Evolutionary conservation across 2,329 filamentous ascomycete species (phyloP), one percentile per base, ranked within the genome.

Genomic region (Fusarium sp.): DNA sequence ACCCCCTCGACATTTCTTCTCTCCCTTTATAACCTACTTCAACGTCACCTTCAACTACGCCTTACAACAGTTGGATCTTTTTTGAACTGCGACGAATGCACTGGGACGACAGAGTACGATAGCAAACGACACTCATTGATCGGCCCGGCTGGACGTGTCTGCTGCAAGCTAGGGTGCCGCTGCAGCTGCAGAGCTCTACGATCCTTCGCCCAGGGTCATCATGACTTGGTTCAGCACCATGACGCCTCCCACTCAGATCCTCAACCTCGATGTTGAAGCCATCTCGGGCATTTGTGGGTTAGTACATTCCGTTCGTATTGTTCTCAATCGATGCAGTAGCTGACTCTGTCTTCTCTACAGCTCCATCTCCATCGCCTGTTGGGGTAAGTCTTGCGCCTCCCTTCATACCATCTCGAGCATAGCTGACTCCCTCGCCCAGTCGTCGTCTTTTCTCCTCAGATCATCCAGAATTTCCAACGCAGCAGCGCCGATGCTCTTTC

Each of bases 361-460:
- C 38, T 98, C 95, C 10, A 95, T 99, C 76, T 98, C 94, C 54
- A 98, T 99, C 80, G 95, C 95, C 60, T 98, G 95, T 82, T 98
- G 96, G 96, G 83, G 83, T 85, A 75, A 59, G 80, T 79, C 40
- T 20, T 34, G 37, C 61, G 54, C 34, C 47, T 63, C 54, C 59
- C 37, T 29, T 29, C 31, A 40, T 29, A 63, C 29, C 34, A 40
- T 62, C 42, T 62, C 18, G 63, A 64, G 38, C 63, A 50, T 6
- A 35, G 62, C 77, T 78, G 66, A 77, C 66, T 57, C 31, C 47
- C 37, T 45, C 69, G 42, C 34, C 50, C 67, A 85, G 93, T 98
- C 66, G 94, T 98, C 38, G 96, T 99, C 67, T 99, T 98, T 85
- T 96, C 94, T 1, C 96, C 96, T 3, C 96, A 99, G 78, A 98